A percentile compares a stretch with the other conserved stretches of the same genome.
phyloP scores from a whole-genome alignment of 306 rosid genomes.

The Ceratonia siliqua region DNA sequence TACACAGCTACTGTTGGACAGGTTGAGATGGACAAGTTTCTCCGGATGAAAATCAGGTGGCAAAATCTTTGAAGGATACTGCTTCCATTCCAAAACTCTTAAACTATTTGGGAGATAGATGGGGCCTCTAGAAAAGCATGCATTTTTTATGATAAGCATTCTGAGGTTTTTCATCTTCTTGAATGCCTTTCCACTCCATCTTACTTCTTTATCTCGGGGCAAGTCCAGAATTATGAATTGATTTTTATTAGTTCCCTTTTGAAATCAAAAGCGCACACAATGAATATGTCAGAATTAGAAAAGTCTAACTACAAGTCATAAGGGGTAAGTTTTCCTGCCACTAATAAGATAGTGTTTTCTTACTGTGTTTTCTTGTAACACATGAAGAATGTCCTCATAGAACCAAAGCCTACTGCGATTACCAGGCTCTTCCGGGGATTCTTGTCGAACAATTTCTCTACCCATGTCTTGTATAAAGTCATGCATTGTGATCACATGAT shows the following conservation, averaged over 20 bases:
- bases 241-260: not conserved
- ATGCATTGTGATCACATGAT: not conserved
- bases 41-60: not conserved
- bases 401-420: not conserved
- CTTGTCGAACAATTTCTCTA: not conserved
- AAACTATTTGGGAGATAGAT: not conserved
- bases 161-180: not conserved
- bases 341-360: no score
- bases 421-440: not conserved
- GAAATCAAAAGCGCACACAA: not conserved
- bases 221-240: not conserved
- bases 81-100: not conserved
- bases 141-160: not conserved
- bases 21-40: not conserved
- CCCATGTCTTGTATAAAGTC: not conserved
- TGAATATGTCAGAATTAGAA: not conserved
- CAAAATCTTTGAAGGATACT: not conserved
- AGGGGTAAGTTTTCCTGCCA: no score
- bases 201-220: not conserved
- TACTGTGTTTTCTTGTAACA: not conserved
- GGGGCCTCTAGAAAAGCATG: not conserved
- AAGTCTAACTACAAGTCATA: not conserved
- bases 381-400: not conserved
- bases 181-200: not conserved
- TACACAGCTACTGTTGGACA: not conserved